Percentiles rank a stretch among this genome's conserved stretches.
phyloP scores from a whole-genome alignment of 2,329 filamentous ascomycete species.

The Gnomoniopsis sp. region DNA sequence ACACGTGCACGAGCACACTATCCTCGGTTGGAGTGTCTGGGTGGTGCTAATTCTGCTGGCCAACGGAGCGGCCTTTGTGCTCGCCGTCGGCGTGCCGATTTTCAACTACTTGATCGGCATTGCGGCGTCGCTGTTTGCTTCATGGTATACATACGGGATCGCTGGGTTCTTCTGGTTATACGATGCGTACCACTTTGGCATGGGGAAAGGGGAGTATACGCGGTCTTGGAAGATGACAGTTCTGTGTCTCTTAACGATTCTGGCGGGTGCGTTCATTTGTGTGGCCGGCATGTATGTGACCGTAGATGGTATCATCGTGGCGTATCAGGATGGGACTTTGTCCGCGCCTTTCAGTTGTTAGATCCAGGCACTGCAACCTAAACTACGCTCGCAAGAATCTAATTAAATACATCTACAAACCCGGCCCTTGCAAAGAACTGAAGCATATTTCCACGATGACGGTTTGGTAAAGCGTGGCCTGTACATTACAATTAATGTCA shows the following conservation, averaged over 20 bases:
- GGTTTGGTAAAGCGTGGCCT: too few relatives aligned
- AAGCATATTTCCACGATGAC: too few relatives aligned
- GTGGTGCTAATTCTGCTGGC: slow-evolving; percentile 40
- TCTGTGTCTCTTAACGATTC: slow-evolving; percentile 38
- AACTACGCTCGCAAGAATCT: too few relatives aligned
- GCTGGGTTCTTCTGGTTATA: slow-evolving; percentile 51
- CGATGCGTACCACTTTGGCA: slow-evolving; percentile 41
- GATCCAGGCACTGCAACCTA: too few relatives aligned
- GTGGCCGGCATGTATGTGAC: slow-evolving; percentile 48
- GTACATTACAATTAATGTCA: too few relatives aligned
- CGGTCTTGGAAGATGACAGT: slow-evolving; percentile 34
- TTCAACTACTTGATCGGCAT: slow-evolving; percentile 53
- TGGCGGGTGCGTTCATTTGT: slow-evolving; percentile 45
- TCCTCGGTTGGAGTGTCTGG: slow-evolving; percentile 46
- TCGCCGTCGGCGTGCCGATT: slow-evolving; percentile 47
- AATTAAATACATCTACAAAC: too few relatives aligned
- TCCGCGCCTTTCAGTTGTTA: slow-evolving; percentile 15
- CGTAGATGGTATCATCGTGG: slow-evolving; percentile 29
- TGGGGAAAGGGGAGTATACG: slow-evolving; percentile 35
- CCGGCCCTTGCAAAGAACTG: too few relatives aligned
- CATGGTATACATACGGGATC: slow-evolving; percentile 52
- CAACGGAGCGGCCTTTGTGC: slow-evolving; percentile 40
- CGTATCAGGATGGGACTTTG: slow-evolving; percentile 14
- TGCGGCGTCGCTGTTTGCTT: slow-evolving; percentile 46
- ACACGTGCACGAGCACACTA: slow-evolving; percentile 45